These are phyloP conservation scores for Hemileia vastatrix DNA, from an alignment of 1,284 basidiomycete genomes.

Conservation along the genomic window DNA sequence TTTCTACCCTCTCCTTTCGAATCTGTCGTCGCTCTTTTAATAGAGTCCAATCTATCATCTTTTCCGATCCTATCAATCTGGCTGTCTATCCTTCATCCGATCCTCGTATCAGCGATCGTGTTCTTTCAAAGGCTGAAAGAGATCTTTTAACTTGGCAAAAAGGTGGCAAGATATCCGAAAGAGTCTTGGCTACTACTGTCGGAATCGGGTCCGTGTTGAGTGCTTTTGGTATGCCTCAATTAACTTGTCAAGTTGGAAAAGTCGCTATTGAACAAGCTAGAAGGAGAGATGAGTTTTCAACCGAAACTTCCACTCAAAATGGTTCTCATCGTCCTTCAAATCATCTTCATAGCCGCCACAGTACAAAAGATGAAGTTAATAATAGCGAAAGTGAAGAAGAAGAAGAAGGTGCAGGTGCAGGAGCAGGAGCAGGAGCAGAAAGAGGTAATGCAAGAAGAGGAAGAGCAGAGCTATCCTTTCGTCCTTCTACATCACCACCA, in stretches of 20 bases:
- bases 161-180: slow-evolving; percentile 31
- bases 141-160: slow-evolving; percentile 46
- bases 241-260: slow-evolving; percentile 64
- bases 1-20: slow-evolving; percentile 62
- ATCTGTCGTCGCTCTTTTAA: slow-evolving; percentile 88
- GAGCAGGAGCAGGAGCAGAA: too few species aligned
- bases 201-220: slow-evolving; percentile 77
- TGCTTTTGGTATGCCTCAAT: slow-evolving; percentile 62
- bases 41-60: slow-evolving; percentile 93
- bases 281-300: slow-evolving; percentile 46
- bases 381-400: slow-evolving; percentile 32
- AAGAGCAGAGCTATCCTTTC: too few species aligned
- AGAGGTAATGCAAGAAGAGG: too few species aligned
- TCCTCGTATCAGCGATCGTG: slow-evolving; percentile 47
- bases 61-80: slow-evolving; percentile 57
- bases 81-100: slow-evolving; percentile 27
- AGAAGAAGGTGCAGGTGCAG: too few species aligned
- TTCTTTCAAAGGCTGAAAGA: slow-evolving; percentile 60
- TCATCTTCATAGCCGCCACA: slow-evolving; percentile 11
- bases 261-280: slow-evolving; percentile 84
- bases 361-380: slow-evolving; percentile 21
- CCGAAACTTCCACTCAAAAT: too few species aligned
- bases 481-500: too few species aligned
- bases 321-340: too few species aligned
- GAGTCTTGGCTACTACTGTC: slow-evolving; percentile 53